phyloP scores from a whole-genome alignment of 352 stramenopile genomes.

The Blastocystis hominis region DNA sequence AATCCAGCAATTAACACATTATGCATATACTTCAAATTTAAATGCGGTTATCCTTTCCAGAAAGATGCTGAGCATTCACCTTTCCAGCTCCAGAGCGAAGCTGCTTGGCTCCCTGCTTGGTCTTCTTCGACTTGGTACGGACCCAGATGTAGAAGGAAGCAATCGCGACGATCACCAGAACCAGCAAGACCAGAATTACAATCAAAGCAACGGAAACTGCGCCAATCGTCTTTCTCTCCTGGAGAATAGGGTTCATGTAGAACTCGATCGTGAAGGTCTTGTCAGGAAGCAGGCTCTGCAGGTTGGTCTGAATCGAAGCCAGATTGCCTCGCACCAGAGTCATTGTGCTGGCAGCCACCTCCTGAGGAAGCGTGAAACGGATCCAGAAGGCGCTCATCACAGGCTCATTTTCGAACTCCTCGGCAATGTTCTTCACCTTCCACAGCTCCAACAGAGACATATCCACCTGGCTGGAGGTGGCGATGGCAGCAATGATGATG shows the following conservation, averaged over 20 bases:
- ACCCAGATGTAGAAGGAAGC: background rate
- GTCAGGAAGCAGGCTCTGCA: background rate
- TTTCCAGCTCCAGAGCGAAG: background rate
- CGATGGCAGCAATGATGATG: background rate
- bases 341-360: background rate
- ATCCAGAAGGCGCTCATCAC: background rate
- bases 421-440: background rate
- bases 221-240: background rate
- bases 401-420: background rate
- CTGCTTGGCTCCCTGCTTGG: slow-evolving; percentile 29
- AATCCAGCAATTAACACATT: background rate
- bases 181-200: background rate
- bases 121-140: slow-evolving; percentile 22
- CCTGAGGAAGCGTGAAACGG: background rate
- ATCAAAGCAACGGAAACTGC: background rate
- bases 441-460: background rate
- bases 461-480: background rate
- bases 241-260: background rate
- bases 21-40: background rate
- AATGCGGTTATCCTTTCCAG: slow-evolving; percentile 18
- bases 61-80: slow-evolving; percentile 34
- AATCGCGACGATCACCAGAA: background rate
- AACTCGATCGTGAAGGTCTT: background rate
- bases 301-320: background rate
- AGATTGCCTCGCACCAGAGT: no score